Evolutionary conservation across 1,139 yeast species (phyloP).

Genomic region (Nakaseomyces glabratus): DNA sequence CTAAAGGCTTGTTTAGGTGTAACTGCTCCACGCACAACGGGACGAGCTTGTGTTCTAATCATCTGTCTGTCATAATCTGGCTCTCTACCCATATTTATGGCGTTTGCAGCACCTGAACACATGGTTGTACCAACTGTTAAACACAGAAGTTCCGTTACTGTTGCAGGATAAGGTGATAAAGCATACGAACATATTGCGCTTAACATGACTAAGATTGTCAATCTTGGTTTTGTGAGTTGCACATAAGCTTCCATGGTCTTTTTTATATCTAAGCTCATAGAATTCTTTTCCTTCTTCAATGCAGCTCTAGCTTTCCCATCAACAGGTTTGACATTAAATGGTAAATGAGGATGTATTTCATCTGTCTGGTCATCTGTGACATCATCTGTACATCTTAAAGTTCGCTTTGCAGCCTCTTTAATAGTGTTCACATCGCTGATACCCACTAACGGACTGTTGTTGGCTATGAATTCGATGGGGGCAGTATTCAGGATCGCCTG

Average conservation of each 20-base stretch:
- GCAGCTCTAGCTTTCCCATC: conserved; percentile 16
- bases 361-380: conserved; percentile 13
- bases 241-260: conserved; percentile 49
- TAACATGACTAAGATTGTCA: conserved; percentile 78
- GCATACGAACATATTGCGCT: conserved; percentile 94
- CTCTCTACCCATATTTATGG: conserved; percentile 94
- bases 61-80: conserved; percentile 80
- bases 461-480: conserved; percentile 34
- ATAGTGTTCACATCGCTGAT: conserved; percentile 8
- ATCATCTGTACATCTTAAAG: conserved; percentile 33
- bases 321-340: conserved; percentile 48
- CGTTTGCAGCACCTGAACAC: conserved; percentile 90
- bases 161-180: conserved; percentile 69
- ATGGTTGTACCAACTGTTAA: conserved; percentile 79
- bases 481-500: conserved; percentile 26
- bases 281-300: conserved; percentile 11
- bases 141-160: conserved; percentile 58
- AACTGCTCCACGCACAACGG: conserved; percentile 78
- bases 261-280: conserved; percentile 25
- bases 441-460: conserved; percentile 11
- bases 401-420: conserved; percentile 23
- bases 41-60: conserved; percentile 84
- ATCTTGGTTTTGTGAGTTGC: conserved; percentile 78
- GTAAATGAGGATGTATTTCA: conserved; percentile 24
- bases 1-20: conserved; percentile 67